Evolutionary conservation across 495 filamentous ascomycete species (phyloP).

Genomic region (Neurospora sublineolata): DNA sequence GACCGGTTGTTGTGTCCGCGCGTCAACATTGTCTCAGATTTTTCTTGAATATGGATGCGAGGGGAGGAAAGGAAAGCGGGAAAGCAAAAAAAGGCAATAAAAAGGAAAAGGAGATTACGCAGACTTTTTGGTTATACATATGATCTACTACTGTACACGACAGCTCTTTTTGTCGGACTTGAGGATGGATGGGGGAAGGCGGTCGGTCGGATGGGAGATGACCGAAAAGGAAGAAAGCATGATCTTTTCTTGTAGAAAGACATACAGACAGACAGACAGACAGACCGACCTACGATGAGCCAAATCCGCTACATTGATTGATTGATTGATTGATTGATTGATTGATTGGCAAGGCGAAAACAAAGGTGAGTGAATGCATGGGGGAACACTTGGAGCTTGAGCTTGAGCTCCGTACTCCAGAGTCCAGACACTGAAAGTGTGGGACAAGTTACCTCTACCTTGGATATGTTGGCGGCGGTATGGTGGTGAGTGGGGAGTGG

Average conservation of each 20-base stretch:
- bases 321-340: too few species aligned
- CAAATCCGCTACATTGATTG: too few species aligned
- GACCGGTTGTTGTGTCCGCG: background rate
- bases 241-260: background rate
- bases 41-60: background rate
- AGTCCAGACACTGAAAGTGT: background rate
- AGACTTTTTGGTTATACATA: background rate
- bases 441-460: background rate
- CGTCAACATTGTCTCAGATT: background rate
- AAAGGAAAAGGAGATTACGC: background rate
- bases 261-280: too few species aligned
- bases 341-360: background rate
- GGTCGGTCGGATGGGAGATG: background rate
- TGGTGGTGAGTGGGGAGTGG: background rate
- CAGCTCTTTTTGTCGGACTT: background rate
- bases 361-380: background rate
- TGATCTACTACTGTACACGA: background rate
- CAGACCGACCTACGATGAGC: too few species aligned
- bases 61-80: background rate
- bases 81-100: background rate
- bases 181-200: background rate
- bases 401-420: background rate
- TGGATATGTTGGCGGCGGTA: background rate
- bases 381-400: background rate
- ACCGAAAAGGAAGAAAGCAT: background rate